Percentiles rank a stretch among this genome's conserved stretches.
Conservation (phyloP, 2,329 filamentous ascomycete species). For the Claviceps sp. region DNA sequence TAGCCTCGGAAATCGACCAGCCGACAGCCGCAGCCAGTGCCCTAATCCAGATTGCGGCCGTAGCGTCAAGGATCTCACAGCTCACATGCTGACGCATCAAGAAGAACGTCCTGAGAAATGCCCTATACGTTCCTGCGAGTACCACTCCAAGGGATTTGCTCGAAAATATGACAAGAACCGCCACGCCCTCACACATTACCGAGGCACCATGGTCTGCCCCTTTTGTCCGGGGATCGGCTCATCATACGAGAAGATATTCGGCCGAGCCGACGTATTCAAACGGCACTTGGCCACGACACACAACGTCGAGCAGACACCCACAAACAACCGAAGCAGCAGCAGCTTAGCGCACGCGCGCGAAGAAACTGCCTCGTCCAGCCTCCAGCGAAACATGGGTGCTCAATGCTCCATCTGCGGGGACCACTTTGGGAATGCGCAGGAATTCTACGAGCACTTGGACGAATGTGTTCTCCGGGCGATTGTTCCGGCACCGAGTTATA, state of each 20-base stretch:
- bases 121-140: conserved; percentile 85
- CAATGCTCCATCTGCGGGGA: conserved; percentile 84
- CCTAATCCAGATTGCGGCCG: conserved; percentile 45
- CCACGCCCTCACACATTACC: conserved; percentile 93
- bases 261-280: conserved; percentile 94
- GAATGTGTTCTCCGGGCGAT: conserved; percentile 48
- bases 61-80: conserved; percentile 53
- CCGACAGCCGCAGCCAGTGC: conserved; percentile 34
- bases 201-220: conserved; percentile 93
- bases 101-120: conserved; percentile 92
- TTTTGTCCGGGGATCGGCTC: conserved; percentile 87
- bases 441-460: conserved; percentile 93
- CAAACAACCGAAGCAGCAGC: conserved; percentile 49
- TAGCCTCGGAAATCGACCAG: conserved; percentile 13
- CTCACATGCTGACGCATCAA: conserved; percentile 94
- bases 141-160: conserved; percentile 86
- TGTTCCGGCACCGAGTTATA: conserved; percentile 22
- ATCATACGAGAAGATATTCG: conserved; percentile 86
- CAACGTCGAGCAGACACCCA: conserved; percentile 84
- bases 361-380: not conserved
- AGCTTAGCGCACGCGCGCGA: conserved; percentile 7
- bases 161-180: conserved; percentile 97
- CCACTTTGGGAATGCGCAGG: conserved; percentile 71
- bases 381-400: conserved; percentile 35
- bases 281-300: conserved; percentile 87